Evolutionary conservation across 2,329 filamentous ascomycete genomes (phyloP), one percentile per base, ranked within the genome.

Genomic region (Cladosporium velox): DNA sequence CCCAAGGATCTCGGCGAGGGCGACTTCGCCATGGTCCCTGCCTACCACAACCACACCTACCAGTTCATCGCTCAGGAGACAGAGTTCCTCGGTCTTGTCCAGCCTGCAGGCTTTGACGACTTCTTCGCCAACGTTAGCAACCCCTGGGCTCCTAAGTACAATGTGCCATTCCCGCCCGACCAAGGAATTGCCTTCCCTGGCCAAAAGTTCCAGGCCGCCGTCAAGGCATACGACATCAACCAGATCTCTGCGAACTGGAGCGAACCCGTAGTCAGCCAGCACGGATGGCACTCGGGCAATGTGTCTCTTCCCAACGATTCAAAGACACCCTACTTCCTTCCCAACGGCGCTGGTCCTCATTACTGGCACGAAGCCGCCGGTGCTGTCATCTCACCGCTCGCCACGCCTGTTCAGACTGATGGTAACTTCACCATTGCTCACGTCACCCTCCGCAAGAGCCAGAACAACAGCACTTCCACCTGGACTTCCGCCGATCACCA

Each of bases 51-150:
- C 57, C 67, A 68, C 67, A 65, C 60, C 35, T 68, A 66, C 49
- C 67, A 68, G 30, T 61, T 64, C 57, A 61, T 68, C 32, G 67
- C 67, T 4, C 65, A 68, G 47, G 67, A 68, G 55, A 62, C 67
- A 15, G 67, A 68, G 14, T 66, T 66, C 61, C 64, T 68, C 8
- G 67, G 67, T 21, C 38, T 68, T 15, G 66, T 68, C 35, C 67
- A 68, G 38, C 67, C 67, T n/a, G 67, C 67, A 21, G 67, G 67
- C 61, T 68, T 68, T 26, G 67, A 68, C 41, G 67, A 68, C n/a
- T 68, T 66, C 57, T 68, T 68, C 61, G 30, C 44, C n/a, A 66
- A 60, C 26, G 58, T 68, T 57, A 68, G 67, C 61, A 34, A 49
- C 21, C 49, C 64, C 2, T 68, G 67, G 67, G 35, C n/a, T 14